Base-by-base conservation (phyloP, 129 eudicot genomes). In the Rutidosis leptorrhynchoides region DNA sequence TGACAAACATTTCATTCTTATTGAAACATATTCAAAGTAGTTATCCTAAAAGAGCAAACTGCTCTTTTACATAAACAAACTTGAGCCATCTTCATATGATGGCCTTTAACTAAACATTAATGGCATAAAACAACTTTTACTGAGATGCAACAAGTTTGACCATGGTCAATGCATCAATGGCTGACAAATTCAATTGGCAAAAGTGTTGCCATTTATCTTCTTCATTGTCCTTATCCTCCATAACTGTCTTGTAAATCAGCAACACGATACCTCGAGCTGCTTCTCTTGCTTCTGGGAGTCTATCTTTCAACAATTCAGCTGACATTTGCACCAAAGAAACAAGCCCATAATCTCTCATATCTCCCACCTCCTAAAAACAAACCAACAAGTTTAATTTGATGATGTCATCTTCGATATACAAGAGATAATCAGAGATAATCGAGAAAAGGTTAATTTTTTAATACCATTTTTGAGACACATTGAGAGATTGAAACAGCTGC, bases 231-330 rank as follows among this genome's bases (percentile, higher is more conserved):
- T 82, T 91, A 17, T 77, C 85, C 25, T 66, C 80, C 29, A 71
- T 72, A 48, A 83, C 48, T 62, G 63, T 71, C 64, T 69, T 76
- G 55, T 84, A 54, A 64, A 89, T 53, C 48, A 78, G 63, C 32
- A 74, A 32, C 35, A 81, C 81, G 17, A 86, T 79, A 23, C 87
- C 74, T 56, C 97, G 74, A 74, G 99, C 99, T 43, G 95, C 97
- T 52, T 94, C 99, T 79, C 99, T 90, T 28, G 99, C 99, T 81
- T 94, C 99, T 0, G 97, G 99, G 3, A 94, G 95, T 62, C 87
- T 86, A 59, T 94, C 99, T 40, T 89, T 94, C 69, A 89, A 55
- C 86, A 86, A 72, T 30, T 89, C 80, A 17, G 94, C 83, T 0
- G 88, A 86, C 71, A 68, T 78, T 71, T 84, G 80, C 28, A 84